Percentiles rank a stretch among this genome's conserved stretches.
phyloP scores from a whole-genome alignment of 176 grass and related monocot genomes.

The Melocanna baccifera region DNA sequence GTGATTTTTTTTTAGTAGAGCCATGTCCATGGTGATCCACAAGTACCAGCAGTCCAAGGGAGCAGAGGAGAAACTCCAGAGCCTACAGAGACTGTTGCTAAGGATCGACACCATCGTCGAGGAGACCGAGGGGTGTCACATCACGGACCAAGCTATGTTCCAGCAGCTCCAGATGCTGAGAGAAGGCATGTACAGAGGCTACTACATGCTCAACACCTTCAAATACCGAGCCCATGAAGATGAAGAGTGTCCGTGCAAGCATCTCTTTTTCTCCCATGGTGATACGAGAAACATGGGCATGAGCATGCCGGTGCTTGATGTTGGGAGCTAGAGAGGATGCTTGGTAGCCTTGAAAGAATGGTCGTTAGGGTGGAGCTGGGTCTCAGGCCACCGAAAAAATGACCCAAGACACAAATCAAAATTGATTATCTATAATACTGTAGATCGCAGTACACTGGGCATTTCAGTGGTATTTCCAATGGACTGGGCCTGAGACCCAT shows the following conservation, averaged over 20 bases:
- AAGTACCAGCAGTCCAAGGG: not conserved
- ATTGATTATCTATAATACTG: too few species aligned
- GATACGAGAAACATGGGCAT: not conserved
- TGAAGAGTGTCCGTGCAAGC: not conserved
- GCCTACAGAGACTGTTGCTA: not conserved
- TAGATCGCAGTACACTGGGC: too few species aligned
- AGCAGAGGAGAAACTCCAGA: constrained; percentile 11
- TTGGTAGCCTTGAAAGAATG: not conserved
- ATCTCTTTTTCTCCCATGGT: not conserved
- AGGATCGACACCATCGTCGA: not conserved
- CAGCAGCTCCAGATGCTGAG: constrained; percentile 19
- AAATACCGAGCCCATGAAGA: not conserved
- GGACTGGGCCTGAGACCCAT: too few species aligned
- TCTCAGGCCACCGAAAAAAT: too few species aligned
- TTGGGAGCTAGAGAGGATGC: not conserved
- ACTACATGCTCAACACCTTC: not conserved
- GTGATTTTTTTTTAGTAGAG: constrained; percentile 19
- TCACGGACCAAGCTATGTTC: constrained; percentile 20
- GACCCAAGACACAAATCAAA: too few species aligned
- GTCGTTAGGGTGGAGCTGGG: too few species aligned
- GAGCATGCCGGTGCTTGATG: not conserved
- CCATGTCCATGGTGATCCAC: not conserved
- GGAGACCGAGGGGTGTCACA: not conserved
- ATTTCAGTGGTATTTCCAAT: too few species aligned
- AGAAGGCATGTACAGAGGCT: constrained; percentile 8